phyloP scores from a whole-genome alignment of 805 yeast species.

The Lachancea sp. region DNA sequence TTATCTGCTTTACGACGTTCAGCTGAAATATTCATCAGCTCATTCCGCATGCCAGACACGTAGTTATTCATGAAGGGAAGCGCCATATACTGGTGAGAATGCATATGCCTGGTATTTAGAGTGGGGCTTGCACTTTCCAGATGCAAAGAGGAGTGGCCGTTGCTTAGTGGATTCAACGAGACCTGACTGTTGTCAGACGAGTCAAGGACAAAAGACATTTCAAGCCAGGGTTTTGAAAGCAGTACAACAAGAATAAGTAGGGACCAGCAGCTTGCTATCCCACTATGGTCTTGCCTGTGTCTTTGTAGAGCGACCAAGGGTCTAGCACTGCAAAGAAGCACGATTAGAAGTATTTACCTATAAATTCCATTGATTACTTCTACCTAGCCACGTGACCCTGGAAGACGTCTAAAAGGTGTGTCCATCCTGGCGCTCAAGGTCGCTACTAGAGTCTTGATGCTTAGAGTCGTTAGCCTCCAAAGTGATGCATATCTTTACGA shows the following conservation, averaged over 20 bases:
- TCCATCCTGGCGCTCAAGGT: background rate
- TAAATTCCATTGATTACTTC: background rate
- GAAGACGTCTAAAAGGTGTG: background rate
- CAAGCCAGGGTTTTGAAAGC: background rate
- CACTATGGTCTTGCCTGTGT: background rate
- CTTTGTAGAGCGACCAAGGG: background rate
- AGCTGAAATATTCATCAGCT: constrained; percentile 2
- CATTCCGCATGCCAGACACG: constrained; percentile 4
- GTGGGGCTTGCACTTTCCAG: background rate
- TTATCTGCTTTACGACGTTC: constrained; percentile 8
- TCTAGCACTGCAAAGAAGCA: background rate
- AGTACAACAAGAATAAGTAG: background rate
- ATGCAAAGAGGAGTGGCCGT: background rate
- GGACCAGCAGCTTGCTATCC: background rate
- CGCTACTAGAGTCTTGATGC: background rate
- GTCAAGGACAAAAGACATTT: background rate
- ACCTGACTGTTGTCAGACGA: constrained; percentile 2
- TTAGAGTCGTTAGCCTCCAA: too few relatives aligned
- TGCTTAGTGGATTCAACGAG: background rate
- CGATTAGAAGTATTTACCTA: background rate
- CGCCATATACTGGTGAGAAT: background rate
- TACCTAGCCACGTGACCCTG: background rate
- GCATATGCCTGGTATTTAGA: background rate
- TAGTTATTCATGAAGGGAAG: constrained; percentile 3
- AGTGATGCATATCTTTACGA: too few relatives aligned